These are phyloP conservation scores for Austropuccinia psidii DNA, from an alignment of 1,284 basidiomycete species.

Conservation along the genomic window DNA sequence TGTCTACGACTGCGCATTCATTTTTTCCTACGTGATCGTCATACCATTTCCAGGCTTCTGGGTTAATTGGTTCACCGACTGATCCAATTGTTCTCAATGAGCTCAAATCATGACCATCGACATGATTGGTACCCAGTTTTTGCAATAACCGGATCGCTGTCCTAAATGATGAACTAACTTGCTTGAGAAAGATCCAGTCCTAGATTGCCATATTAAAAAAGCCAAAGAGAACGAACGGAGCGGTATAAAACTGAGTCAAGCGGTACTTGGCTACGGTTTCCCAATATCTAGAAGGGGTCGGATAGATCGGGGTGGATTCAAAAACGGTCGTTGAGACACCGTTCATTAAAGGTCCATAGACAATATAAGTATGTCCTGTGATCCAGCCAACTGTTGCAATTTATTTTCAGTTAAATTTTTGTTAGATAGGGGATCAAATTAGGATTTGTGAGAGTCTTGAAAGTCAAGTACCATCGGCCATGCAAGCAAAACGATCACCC, in stretches of 20 bases:
- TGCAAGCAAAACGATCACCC: constrained; percentile 70
- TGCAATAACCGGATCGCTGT: constrained; percentile 80
- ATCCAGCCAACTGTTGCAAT: constrained; percentile 76
- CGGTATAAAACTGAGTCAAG: constrained; percentile 58
- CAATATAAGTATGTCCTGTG: constrained; percentile 95
- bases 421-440: not conserved
- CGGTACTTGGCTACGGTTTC: constrained; percentile 86
- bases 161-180: constrained; percentile 6
- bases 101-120: constrained; percentile 73
- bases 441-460: not conserved
- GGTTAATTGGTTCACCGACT: constrained; percentile 98
- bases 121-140: constrained; percentile 76
- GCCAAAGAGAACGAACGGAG: constrained; percentile 4
- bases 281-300: constrained; percentile 94
- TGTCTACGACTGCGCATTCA: constrained; percentile 87
- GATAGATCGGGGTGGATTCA: constrained; percentile 95
- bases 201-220: constrained; percentile 59
- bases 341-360: constrained; percentile 82
- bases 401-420: too few species aligned
- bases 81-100: constrained; percentile 78
- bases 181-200: constrained; percentile 62
- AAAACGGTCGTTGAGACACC: constrained; percentile 90
- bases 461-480: constrained; percentile 74
- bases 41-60: constrained; percentile 99
- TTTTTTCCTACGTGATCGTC: constrained; percentile 82